Conservation (phyloP, 441 rosid species). For the Brassica hybrid region DNA sequence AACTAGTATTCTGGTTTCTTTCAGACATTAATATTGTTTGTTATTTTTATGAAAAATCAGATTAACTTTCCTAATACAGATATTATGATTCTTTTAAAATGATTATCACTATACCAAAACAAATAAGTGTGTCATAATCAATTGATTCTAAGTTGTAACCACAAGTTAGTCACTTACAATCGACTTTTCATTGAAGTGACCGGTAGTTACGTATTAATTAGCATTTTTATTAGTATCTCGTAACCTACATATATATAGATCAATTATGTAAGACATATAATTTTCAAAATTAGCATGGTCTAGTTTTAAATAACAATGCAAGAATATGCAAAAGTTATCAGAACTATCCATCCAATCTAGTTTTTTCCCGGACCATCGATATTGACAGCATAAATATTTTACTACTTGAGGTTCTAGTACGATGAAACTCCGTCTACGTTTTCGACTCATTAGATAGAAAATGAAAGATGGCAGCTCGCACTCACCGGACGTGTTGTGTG, state of each 20-base stretch:
- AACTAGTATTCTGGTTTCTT: constrained; percentile 2
- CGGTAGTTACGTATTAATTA: constrained; percentile 6
- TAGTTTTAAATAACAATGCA: neutral
- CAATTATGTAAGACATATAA: neutral
- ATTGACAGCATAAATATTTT: neutral
- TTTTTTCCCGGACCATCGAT: neutral
- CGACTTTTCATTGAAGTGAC: constrained; percentile 21
- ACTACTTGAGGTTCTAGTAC: neutral
- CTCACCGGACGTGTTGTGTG: constrained; percentile 4
- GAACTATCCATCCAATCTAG: neutral
- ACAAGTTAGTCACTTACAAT: constrained; percentile 29
- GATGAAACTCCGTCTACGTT: neutral
- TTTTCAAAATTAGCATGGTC: neutral
- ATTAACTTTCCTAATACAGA: neutral
- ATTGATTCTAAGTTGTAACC: constrained; percentile 33
- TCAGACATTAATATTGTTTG: neutral
- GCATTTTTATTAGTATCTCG: neutral
- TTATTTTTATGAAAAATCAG: neutral
- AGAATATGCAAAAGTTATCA: neutral
- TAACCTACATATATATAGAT: neutral
- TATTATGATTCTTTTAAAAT: neutral
- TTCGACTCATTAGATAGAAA: neutral
- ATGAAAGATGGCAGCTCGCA: constrained; percentile 1
- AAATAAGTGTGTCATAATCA: constrained; percentile 17
- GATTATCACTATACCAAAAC: neutral